These are phyloP conservation scores for Colletotrichum cuscutae DNA, from an alignment of 2,329 filamentous ascomycete species.

Conservation along the genomic window DNA sequence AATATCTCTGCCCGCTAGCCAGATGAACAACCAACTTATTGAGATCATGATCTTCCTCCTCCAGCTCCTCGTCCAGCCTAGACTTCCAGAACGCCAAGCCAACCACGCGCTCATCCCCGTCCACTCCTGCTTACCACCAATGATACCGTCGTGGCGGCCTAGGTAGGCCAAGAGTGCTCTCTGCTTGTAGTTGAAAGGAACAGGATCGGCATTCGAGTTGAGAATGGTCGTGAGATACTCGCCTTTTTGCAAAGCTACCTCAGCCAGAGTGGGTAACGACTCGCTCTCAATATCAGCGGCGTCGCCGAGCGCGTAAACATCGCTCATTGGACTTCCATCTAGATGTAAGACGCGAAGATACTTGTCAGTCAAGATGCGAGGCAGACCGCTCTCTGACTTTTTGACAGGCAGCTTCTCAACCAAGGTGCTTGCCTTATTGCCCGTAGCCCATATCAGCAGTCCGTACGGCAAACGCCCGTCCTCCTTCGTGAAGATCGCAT, in stretches of 20 bases:
- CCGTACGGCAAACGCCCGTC: conserved; percentile 86
- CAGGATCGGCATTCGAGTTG: not conserved
- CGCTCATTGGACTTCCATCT: conserved; percentile 18
- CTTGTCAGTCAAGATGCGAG: conserved; percentile 24
- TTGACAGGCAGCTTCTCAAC: conserved; percentile 18
- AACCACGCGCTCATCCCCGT: conserved; percentile 23
- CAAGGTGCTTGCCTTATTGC: conserved; percentile 64
- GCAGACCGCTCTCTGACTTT: conserved; percentile 4
- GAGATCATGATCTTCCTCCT: conserved; percentile 23
- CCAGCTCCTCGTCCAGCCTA: conserved; percentile 31
- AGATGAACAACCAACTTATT: conserved; percentile 24
- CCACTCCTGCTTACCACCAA: conserved; percentile 27
- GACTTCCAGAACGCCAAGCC: conserved; percentile 22
- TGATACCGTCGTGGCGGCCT: conserved; percentile 24
- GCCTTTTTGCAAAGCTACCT: conserved; percentile 29
- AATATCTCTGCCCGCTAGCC: conserved; percentile 26
- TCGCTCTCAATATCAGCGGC: conserved; percentile 19
- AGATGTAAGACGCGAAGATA: conserved; percentile 12
- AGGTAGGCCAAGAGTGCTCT: conserved; percentile 16
- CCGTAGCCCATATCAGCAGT: conserved; percentile 97
- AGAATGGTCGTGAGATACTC: conserved; percentile 11
- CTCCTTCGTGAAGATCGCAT: conserved; percentile 98
- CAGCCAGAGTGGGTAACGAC: conserved; percentile 21
- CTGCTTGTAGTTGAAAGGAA: conserved; percentile 19
- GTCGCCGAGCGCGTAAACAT: conserved; percentile 20